Evolutionary conservation across 169 alveolate genomes (phyloP).

Genomic region (Plasmodium yoelii): DNA sequence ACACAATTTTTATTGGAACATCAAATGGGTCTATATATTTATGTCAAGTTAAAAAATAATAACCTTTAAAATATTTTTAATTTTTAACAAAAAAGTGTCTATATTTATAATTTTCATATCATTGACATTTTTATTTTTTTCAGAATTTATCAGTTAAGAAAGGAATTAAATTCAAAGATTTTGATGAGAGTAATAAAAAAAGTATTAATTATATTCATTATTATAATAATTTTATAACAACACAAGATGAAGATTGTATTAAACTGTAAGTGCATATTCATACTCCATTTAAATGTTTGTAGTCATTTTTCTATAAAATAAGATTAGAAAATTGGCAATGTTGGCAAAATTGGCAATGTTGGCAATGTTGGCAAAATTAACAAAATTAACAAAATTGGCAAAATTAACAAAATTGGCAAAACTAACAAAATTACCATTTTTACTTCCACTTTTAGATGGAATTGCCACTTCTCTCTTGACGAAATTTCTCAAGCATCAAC

Average conservation of each 20-base stretch:
- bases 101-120: too few species aligned
- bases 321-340: too few species aligned
- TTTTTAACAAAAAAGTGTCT: too few species aligned
- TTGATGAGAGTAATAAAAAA: constrained; percentile 1
- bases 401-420: too few species aligned
- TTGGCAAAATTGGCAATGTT: too few species aligned
- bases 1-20: constrained; percentile 33
- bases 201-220: constrained; percentile 24
- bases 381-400: too few species aligned
- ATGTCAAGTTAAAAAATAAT: constrained; percentile 10
- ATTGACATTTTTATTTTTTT: not conserved
- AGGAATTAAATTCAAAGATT: constrained; percentile 9
- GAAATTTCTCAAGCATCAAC: not conserved
- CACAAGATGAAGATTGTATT: constrained; percentile 36
- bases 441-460: constrained; percentile 18
- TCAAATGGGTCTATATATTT: constrained; percentile 29
- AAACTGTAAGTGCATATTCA: constrained; percentile 18
- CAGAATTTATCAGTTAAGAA: constrained; percentile 37
- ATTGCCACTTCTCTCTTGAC: constrained; percentile 4
- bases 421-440: too few species aligned
- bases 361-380: too few species aligned
- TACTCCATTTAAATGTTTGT: not conserved
- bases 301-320: too few species aligned
- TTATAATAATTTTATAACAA: constrained; percentile 41
- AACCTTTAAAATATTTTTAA: not conserved